A percentile compares a stretch with the other conserved stretches of the same genome.
Evolutionary conservation across 2,329 filamentous ascomycete species (phyloP).

Genomic region (Pyricularia pennisetigena): DNA sequence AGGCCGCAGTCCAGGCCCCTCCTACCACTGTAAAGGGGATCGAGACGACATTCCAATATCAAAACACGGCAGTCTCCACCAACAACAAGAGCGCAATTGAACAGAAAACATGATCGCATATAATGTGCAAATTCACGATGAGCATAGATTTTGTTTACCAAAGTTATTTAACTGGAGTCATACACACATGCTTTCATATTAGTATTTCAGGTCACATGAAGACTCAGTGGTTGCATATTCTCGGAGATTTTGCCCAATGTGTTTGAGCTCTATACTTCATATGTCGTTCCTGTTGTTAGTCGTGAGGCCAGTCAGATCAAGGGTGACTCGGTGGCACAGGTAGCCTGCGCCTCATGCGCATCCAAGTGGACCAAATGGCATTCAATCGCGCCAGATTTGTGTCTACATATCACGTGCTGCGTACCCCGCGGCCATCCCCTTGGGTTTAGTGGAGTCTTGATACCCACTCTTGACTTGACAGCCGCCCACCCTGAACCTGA

Average conservation of each 20-base stretch:
- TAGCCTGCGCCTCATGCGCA: background rate
- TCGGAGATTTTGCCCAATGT: background rate
- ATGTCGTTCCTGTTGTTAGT: background rate
- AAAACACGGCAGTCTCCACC: constrained; percentile 4
- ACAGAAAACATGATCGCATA: background rate
- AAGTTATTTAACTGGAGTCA: background rate
- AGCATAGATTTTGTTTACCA: background rate
- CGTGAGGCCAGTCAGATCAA: background rate
- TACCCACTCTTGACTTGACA: background rate
- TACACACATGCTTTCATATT: background rate
- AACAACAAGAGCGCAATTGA: background rate
- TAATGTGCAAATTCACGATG: background rate
- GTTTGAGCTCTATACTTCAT: background rate
- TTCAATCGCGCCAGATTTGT: background rate
- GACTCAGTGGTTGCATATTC: background rate
- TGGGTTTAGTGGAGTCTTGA: background rate
- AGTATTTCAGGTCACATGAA: background rate
- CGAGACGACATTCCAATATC: constrained; percentile 3
- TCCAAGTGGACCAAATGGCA: background rate
- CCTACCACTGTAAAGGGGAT: constrained; percentile 3
- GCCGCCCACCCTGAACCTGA: background rate
- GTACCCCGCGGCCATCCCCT: background rate
- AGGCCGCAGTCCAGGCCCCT: constrained; percentile 3
- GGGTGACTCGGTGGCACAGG: background rate
- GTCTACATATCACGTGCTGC: background rate